These are phyloP conservation scores for Dalbergia oliveri DNA, from an alignment of 306 rosid genomes.

Conservation along the genomic window DNA sequence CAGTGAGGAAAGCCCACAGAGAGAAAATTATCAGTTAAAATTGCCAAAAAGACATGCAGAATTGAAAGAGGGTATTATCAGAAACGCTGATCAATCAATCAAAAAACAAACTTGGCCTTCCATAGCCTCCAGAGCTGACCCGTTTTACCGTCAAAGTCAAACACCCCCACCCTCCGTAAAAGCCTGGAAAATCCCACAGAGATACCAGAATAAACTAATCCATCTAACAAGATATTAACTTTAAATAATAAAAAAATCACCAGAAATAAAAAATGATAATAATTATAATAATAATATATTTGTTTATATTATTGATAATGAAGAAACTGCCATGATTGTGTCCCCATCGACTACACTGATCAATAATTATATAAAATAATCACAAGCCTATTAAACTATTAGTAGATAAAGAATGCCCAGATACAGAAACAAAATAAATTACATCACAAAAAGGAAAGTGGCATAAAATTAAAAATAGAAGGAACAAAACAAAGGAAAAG, in stretches of 20 bases:
- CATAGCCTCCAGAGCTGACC: constrained; percentile 44
- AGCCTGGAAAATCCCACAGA: constrained; percentile 75
- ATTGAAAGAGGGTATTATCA: constrained; percentile 31
- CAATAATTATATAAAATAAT: constrained; percentile 45
- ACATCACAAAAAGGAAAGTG: constrained; percentile 39
- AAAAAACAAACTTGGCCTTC: constrained; percentile 50
- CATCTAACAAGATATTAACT: constrained; percentile 27
- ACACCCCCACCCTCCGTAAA: constrained; percentile 67
- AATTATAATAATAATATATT: not conserved
- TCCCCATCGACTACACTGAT: constrained; percentile 51
- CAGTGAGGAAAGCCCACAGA: constrained; percentile 48
- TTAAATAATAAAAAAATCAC: constrained; percentile 17
- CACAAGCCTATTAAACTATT: constrained; percentile 39
- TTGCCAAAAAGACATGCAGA: constrained; percentile 47
- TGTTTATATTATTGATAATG: constrained; percentile 40
- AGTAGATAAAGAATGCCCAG: constrained; percentile 38
- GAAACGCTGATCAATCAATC: constrained; percentile 37
- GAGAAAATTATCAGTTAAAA: constrained; percentile 49
- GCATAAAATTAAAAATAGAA: not conserved
- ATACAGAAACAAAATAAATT: constrained; percentile 40
- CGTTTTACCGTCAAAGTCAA: constrained; percentile 72
- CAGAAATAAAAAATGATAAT: not conserved
- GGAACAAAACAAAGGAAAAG: not conserved
- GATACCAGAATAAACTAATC: constrained; percentile 56
- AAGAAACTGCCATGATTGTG: constrained; percentile 58